Conservation (phyloP, 129 eudicot genomes). For the Cynara cardunculus region DNA sequence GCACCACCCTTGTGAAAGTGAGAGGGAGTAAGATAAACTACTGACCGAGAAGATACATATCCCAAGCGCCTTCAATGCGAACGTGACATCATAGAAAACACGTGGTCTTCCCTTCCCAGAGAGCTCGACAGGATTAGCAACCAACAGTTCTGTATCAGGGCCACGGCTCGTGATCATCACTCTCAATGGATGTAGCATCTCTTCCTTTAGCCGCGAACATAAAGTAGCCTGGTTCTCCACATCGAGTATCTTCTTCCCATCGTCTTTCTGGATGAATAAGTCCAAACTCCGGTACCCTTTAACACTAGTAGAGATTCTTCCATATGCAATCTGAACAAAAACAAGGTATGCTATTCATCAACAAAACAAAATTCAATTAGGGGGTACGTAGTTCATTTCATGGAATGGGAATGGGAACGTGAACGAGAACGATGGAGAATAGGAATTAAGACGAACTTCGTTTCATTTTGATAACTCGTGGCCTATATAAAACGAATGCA, state of each 20-base stretch:
- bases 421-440: too few relatives aligned
- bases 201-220: constrained; percentile 74
- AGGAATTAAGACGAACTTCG: background rate
- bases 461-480: background rate
- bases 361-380: background rate
- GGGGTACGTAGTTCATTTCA: too few relatives aligned
- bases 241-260: constrained; percentile 75
- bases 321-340: constrained; percentile 56
- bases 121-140: constrained; percentile 86
- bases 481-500: background rate
- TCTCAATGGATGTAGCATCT: constrained; percentile 77
- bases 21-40: background rate
- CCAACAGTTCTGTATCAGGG: constrained; percentile 84
- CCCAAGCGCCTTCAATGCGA: constrained; percentile 62
- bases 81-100: constrained; percentile 79
- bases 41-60: constrained; percentile 80
- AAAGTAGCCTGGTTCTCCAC: constrained; percentile 41
- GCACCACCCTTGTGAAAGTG: background rate
- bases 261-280: constrained; percentile 60
- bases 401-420: too few relatives aligned
- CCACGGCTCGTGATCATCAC: constrained; percentile 72
- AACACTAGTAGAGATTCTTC: constrained; percentile 52
- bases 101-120: constrained; percentile 86
- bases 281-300: constrained; percentile 67
- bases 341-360: background rate